These are phyloP conservation scores for Sphagnurus paluster DNA, from an alignment of 1,284 basidiomycete species.

Conservation along the genomic window DNA sequence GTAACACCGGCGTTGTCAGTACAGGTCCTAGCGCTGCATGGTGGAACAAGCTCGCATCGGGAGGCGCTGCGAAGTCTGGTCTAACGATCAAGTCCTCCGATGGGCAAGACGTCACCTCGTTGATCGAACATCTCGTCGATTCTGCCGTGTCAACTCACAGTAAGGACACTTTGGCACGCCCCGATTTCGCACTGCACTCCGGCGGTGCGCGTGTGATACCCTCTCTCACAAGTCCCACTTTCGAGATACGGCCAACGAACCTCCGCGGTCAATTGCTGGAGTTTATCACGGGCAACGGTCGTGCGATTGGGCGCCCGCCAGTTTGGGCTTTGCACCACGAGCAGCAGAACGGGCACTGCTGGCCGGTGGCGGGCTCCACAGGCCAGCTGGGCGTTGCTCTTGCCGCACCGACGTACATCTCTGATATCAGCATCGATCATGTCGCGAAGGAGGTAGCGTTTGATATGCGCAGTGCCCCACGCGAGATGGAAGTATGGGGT, in stretches of 20 bases:
- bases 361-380: conserved; percentile 81
- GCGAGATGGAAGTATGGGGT: conserved; percentile 88
- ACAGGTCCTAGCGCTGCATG: conserved; percentile 45
- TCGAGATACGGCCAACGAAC: conserved; percentile 58
- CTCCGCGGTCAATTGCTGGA: conserved; percentile 47
- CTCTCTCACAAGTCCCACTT: conserved; percentile 76
- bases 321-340: conserved; percentile 86
- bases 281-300: conserved; percentile 59
- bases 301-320: conserved; percentile 75
- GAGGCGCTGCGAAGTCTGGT: conserved; percentile 38
- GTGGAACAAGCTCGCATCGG: conserved; percentile 58
- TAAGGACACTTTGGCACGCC: conserved; percentile 77
- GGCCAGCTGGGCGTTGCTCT: conserved; percentile 86
- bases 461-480: conserved; percentile 80
- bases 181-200: conserved; percentile 87
- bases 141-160: conserved; percentile 53
- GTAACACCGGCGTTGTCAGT: conserved; percentile 21
- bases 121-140: conserved; percentile 77
- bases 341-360: conserved; percentile 82
- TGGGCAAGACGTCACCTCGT: conserved; percentile 72
- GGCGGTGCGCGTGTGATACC: conserved; percentile 83
- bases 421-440: conserved; percentile 88
- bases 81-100: conserved; percentile 73
- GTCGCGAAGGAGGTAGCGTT: conserved; percentile 76
- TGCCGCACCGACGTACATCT: conserved; percentile 65